Conservation (phyloP, 2,329 filamentous ascomycete species). For the Raffaelea arxii region DNA sequence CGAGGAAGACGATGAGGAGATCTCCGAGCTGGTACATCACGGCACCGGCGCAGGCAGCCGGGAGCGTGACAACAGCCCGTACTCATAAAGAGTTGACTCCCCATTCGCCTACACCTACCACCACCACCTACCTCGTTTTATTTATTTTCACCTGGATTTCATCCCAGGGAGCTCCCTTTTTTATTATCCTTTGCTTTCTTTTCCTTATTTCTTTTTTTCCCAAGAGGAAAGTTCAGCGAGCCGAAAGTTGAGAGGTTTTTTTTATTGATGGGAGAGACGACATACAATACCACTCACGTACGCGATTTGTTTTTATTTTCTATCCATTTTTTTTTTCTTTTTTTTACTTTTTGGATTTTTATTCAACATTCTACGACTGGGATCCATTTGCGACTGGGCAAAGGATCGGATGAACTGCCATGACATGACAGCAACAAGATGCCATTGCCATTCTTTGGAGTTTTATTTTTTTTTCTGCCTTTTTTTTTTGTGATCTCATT, state of each 20-base stretch:
- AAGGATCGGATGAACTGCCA: no score
- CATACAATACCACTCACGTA: not conserved
- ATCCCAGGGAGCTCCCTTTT: not conserved
- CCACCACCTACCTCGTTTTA: not conserved
- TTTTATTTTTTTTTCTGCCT: not conserved
- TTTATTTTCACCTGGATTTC: not conserved
- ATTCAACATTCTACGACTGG: not conserved
- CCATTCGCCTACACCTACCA: not conserved
- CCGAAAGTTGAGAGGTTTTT: not conserved
- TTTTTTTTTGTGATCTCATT: not conserved
- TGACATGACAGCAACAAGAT: no score
- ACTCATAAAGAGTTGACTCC: not conserved
- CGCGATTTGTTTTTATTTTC: not conserved
- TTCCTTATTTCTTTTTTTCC: not conserved
- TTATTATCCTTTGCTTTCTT: not conserved
- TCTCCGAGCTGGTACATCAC: conserved; percentile 12
- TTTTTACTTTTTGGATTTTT: not conserved
- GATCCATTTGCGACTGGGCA: no score
- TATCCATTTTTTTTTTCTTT: conserved; percentile 17
- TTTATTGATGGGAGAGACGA: not conserved
- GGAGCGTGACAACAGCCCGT: not conserved
- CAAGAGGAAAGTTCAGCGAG: not conserved
- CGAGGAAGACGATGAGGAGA: conserved; percentile 12
- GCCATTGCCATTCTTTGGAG: no score
- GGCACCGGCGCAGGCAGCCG: conserved; percentile 11